Conservation (phyloP, 208 protist species). For the Lotmaria passim region DNA sequence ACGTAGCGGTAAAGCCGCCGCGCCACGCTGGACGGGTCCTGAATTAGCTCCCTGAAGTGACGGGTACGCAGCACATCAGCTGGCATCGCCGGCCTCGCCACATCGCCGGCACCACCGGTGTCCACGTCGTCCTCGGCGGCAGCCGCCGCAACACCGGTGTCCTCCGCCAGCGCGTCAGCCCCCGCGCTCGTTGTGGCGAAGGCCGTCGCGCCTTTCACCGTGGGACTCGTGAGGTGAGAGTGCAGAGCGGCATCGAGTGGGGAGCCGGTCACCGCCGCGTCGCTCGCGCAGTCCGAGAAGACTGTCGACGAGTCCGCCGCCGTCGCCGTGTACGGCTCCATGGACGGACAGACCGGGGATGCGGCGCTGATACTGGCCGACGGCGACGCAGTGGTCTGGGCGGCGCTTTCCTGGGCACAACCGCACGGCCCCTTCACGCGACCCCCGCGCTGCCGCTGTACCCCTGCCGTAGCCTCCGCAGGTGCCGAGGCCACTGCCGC, state of each 20-base stretch:
- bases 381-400: not conserved
- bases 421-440: not conserved
- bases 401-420: no score
- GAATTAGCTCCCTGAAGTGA: conserved; percentile 66
- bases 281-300: conserved; percentile 6
- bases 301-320: not conserved
- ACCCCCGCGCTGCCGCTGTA: no score
- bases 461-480: no score
- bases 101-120: conserved; percentile 5
- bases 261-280: conserved; percentile 4
- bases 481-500: not conserved
- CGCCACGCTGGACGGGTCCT: conserved; percentile 53
- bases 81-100: conserved; percentile 8
- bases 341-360: conserved; percentile 31
- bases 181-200: no score
- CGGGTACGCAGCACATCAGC: conserved; percentile 51
- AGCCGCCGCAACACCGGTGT: conserved; percentile 5
- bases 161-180: not conserved
- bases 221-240: not conserved
- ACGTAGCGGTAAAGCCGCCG: conserved; percentile 72
- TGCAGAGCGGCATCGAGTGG: conserved; percentile 10
- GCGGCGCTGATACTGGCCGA: not conserved
- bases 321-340: conserved; percentile 25
- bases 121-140: no score
- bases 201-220: no score